These are phyloP conservation scores for Cyclocybe cylindracea DNA, from an alignment of 768 basidiomycete genomes.

Conservation along the genomic window DNA sequence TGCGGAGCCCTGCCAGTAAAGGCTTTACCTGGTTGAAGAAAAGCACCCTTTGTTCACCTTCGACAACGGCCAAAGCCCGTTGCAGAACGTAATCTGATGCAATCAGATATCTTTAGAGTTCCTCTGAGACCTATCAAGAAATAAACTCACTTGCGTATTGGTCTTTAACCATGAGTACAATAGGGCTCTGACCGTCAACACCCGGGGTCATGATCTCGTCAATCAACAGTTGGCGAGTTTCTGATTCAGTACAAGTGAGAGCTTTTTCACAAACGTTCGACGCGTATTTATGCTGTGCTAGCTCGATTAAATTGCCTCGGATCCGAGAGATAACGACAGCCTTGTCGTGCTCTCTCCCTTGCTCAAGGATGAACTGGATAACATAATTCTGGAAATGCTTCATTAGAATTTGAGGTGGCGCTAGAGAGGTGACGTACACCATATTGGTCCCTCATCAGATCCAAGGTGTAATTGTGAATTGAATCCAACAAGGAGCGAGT, in stretches of 20 bases:
- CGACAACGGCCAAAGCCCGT: slow-evolving; percentile 67
- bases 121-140: not conserved
- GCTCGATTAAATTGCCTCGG: slow-evolving; percentile 73
- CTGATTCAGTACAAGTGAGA: slow-evolving; percentile 61
- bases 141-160: slow-evolving; percentile 77
- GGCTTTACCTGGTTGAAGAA: slow-evolving; percentile 65
- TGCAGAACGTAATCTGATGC: slow-evolving; percentile 82
- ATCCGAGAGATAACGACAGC: slow-evolving; percentile 66
- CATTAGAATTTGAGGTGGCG: not conserved
- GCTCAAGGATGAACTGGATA: slow-evolving; percentile 88
- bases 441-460: slow-evolving; percentile 88
- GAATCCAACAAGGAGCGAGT: slow-evolving; percentile 80
- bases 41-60: slow-evolving; percentile 69
- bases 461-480: slow-evolving; percentile 66
- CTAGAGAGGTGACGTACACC: slow-evolving; percentile 57
- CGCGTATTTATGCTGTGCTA: slow-evolving; percentile 90
- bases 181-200: slow-evolving; percentile 67
- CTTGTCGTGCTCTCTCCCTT: slow-evolving; percentile 72
- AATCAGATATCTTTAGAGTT: not conserved
- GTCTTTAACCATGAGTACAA: slow-evolving; percentile 81
- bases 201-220: slow-evolving; percentile 77
- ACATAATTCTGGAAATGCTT: slow-evolving; percentile 76
- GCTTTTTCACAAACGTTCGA: slow-evolving; percentile 97
- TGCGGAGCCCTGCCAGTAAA: slow-evolving; percentile 69
- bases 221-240: slow-evolving; percentile 69